phyloP scores from a whole-genome alignment of 495 filamentous ascomycete species.

The Parathielavia hyrcaniae region DNA sequence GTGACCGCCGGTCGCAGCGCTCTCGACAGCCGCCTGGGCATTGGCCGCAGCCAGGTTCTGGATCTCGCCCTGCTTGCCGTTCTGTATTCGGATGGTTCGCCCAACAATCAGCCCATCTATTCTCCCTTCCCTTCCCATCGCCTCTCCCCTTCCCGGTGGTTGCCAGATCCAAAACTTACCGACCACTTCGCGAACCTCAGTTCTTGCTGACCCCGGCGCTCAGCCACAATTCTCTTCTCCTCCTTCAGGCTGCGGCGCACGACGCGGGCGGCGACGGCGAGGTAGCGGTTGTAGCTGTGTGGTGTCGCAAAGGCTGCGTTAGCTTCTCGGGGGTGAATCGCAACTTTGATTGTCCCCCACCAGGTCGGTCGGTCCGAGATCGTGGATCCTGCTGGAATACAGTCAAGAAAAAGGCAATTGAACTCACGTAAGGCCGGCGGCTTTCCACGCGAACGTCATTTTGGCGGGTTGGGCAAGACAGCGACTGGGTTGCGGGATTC shows the following conservation, averaged over 20 bases:
- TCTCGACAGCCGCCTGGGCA: conserved; percentile 52
- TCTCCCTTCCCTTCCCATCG: conserved; percentile 7
- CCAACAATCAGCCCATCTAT: conserved; percentile 23
- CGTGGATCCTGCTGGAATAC: background rate
- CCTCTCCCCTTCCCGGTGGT: background rate
- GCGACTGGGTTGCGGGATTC: conserved; percentile 17
- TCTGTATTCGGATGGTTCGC: conserved; percentile 46
- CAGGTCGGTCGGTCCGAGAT: background rate
- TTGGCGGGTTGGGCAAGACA: conserved; percentile 47
- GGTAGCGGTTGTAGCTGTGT: conserved; percentile 76
- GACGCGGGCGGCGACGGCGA: conserved; percentile 67
- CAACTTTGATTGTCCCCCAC: too few species aligned
- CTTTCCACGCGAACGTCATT: conserved; percentile 99
- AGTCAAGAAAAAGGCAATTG: conserved; percentile 13
- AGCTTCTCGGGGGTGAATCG: too few species aligned
- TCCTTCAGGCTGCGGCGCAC: conserved; percentile 94
- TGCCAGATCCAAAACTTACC: conserved; percentile 53
- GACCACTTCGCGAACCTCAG: conserved; percentile 94
- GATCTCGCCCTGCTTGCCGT: conserved; percentile 90
- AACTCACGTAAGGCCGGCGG: conserved; percentile 91
- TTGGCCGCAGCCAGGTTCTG: conserved; percentile 71
- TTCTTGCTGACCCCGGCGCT: conserved; percentile 85
- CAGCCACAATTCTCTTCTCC: conserved; percentile 72
- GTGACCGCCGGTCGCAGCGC: conserved; percentile 25
- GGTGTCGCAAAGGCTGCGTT: conserved; percentile 7